Evolutionary conservation across 495 filamentous ascomycete genomes (phyloP).

Genomic region (Aspergillus bridgeri): DNA sequence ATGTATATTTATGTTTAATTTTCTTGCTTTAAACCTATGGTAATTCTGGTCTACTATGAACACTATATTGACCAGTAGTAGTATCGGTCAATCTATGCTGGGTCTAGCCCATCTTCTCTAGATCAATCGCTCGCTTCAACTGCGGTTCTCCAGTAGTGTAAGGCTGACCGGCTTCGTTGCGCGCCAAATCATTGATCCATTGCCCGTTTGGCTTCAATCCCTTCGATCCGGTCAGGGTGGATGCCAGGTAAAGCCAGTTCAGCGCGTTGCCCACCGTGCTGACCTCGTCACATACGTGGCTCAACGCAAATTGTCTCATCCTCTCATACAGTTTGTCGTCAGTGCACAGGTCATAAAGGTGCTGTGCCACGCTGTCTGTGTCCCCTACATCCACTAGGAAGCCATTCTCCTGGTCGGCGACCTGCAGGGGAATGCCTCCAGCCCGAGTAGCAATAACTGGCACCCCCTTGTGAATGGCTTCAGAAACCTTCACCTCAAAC

Average conservation of each 20-base stretch:
- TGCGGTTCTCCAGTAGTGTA: constrained; percentile 60
- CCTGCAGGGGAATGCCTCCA: constrained; percentile 80
- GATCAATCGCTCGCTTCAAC: constrained; percentile 43
- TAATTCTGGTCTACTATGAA: not conserved
- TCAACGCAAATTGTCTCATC: constrained; percentile 65
- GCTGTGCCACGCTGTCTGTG: constrained; percentile 64
- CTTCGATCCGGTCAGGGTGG: constrained; percentile 48
- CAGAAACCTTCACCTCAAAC: constrained; percentile 88
- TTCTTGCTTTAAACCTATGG: not conserved
- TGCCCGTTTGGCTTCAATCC: constrained; percentile 47
- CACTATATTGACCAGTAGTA: not conserved
- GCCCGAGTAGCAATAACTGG: constrained; percentile 76
- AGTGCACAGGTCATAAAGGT: constrained; percentile 67
- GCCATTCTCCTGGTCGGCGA: constrained; percentile 69
- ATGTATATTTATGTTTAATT: not conserved
- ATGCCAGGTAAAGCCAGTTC: constrained; percentile 72
- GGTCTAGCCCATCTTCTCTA: constrained; percentile 30
- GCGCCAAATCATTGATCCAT: constrained; percentile 81
- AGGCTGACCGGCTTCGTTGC: constrained; percentile 58
- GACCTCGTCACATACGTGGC: constrained; percentile 76
- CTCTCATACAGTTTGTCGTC: constrained; percentile 58
- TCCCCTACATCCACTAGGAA: constrained; percentile 76
- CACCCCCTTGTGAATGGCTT: constrained; percentile 80
- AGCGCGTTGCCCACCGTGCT: constrained; percentile 78
- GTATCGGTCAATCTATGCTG: not conserved